These are phyloP conservation scores for Diaporthe humulicola DNA, from an alignment of 2,329 filamentous ascomycete species.

Conservation along the genomic window DNA sequence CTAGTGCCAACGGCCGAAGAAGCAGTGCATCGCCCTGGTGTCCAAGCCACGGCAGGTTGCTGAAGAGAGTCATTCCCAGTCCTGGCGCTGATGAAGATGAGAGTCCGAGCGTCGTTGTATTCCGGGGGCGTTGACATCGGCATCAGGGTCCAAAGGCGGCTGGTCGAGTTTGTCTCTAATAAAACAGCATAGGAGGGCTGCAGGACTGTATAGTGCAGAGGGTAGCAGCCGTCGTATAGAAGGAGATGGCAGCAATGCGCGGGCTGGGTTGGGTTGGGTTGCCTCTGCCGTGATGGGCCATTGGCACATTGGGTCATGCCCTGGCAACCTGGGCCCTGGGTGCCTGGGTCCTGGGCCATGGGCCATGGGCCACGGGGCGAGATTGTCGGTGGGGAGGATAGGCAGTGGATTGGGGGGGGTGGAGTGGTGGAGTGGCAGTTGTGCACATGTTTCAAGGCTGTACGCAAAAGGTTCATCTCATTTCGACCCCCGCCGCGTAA, in stretches of 20 bases:
- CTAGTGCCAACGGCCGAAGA: slow-evolving; percentile 18
- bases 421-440: slow-evolving; percentile 11
- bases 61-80: slow-evolving; percentile 23
- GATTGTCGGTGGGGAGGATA: not conserved
- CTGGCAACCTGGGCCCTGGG: too few relatives aligned
- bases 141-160: slow-evolving; percentile 3
- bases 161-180: not conserved
- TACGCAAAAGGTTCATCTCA: slow-evolving; percentile 30
- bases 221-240: slow-evolving; percentile 12
- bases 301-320: too few relatives aligned
- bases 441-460: slow-evolving; percentile 27
- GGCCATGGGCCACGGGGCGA: not conserved
- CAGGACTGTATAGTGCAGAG: not conserved
- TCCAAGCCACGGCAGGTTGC: slow-evolving; percentile 16
- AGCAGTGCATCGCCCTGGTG: slow-evolving; percentile 10
- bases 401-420: slow-evolving; percentile 7
- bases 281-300: slow-evolving; percentile 9
- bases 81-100: slow-evolving; percentile 21
- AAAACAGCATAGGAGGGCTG: not conserved
- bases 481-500: slow-evolving; percentile 32
- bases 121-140: not conserved
- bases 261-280: slow-evolving; percentile 16
- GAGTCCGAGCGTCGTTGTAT: slow-evolving; percentile 12
- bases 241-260: slow-evolving; percentile 22
- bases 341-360: too few relatives aligned